Evolutionary conservation across 2,329 filamentous ascomycete genomes (phyloP).

Genomic region (Thermoascus crustaceus): DNA sequence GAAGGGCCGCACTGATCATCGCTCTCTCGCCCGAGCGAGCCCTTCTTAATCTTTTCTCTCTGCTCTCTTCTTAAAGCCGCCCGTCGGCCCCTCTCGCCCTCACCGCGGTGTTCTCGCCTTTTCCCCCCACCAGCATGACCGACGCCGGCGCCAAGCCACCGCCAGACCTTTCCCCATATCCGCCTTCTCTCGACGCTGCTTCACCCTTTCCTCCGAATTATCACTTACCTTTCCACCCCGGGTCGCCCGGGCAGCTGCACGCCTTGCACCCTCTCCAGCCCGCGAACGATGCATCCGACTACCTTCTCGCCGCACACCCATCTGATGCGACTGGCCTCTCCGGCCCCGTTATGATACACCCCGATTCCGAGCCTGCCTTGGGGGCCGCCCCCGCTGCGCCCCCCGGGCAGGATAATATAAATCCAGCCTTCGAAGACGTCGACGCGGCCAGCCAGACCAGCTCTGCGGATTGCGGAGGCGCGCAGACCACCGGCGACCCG

Average conservation of each 20-base stretch:
- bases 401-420: constrained; percentile 18
- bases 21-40: no score
- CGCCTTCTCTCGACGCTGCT: constrained; percentile 5
- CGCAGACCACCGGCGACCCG: constrained; percentile 15
- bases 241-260: background rate
- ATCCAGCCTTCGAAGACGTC: constrained; percentile 21
- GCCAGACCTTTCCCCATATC: constrained; percentile 24
- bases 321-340: constrained; percentile 8
- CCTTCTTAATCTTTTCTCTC: no score
- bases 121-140: constrained; percentile 8
- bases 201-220: constrained; percentile 6
- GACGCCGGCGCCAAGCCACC: constrained; percentile 21
- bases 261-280: background rate
- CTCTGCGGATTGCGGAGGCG: constrained; percentile 26
- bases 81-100: background rate
- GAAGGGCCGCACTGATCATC: no score
- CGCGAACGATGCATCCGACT: constrained; percentile 25
- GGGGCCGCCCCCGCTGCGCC: constrained; percentile 17
- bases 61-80: background rate
- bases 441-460: constrained; percentile 28
- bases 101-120: background rate
- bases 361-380: constrained; percentile 25
- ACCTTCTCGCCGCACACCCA: constrained; percentile 22
- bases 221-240: background rate
- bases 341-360: constrained; percentile 31